These are phyloP conservation scores for Endothia cerciana DNA, from an alignment of 2,329 filamentous ascomycete species.

Conservation along the genomic window DNA sequence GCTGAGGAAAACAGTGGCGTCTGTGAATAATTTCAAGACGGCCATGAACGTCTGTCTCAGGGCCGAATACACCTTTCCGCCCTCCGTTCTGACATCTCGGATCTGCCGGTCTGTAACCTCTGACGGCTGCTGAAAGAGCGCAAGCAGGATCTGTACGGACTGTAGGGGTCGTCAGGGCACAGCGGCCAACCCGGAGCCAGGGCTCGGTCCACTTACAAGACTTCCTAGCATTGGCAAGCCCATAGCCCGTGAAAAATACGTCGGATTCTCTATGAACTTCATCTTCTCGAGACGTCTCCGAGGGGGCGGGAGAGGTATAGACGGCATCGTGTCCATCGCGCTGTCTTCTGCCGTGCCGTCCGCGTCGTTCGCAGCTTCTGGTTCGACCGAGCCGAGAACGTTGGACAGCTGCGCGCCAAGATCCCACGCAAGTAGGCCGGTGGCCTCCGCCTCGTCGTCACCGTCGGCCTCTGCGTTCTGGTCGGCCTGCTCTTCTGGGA, in stretches of 20 bases:
- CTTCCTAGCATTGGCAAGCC: conserved; percentile 41
- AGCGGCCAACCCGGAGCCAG: neutral
- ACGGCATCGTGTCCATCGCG: conserved; percentile 17
- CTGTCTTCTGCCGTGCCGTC: conserved; percentile 15
- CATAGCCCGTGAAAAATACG: conserved; percentile 42
- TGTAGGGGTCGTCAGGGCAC: conserved; percentile 24
- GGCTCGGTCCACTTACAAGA: conserved; percentile 32
- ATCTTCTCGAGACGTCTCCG: conserved; percentile 37
- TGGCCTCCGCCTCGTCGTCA: conserved; percentile 32
- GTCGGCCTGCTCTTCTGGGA: conserved; percentile 7
- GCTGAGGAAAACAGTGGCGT: conserved; percentile 37
- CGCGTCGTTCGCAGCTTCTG: conserved; percentile 13
- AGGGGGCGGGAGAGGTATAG: conserved; percentile 22
- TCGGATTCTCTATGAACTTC: conserved; percentile 40
- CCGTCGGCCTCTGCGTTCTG: conserved; percentile 9
- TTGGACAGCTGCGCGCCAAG: conserved; percentile 27
- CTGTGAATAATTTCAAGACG: conserved; percentile 41
- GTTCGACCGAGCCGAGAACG: conserved; percentile 22
- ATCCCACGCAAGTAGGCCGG: conserved; percentile 17
- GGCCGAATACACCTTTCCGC: conserved; percentile 40
- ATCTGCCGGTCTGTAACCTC: conserved; percentile 37
- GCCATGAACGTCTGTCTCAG: conserved; percentile 39
- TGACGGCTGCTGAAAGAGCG: conserved; percentile 41
- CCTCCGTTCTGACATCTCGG: conserved; percentile 38
- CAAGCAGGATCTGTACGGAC: conserved; percentile 44